Base-by-base conservation (phyloP, 345 rosid species). In the Citrus australasica region DNA sequence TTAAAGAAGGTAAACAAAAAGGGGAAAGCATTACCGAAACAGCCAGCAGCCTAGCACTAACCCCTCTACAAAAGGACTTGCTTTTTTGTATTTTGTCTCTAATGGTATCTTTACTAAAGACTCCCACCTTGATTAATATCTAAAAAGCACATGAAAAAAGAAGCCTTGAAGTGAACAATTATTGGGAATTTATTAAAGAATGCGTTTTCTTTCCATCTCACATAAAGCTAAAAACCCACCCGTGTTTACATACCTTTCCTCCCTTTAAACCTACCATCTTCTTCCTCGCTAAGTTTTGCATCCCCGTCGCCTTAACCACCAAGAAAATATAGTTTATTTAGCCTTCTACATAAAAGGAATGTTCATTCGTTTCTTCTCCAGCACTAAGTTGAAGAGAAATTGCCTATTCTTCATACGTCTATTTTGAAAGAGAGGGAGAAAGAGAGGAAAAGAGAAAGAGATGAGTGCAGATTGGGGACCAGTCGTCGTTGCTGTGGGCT, bases 381-480 rank as follows among this genome's bases (percentile, higher is more conserved):
- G 30, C 8, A 59, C 35, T 24, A 46, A 22, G 62, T 73, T 63
- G 22, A 76, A 80, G 32, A 76, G 8, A 46, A 74, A 40, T 9
- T 73, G 46, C 69, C 67, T 33, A 30, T 74, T 40, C 48, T 64
- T 64, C 74, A 30, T 6, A 32, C 53, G 27, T 28, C n/a, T 16
- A 4, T 33, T 37, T 71, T 22, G 53, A 55, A 37, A 68, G 28
- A 38, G 27, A 10, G 37, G 19, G 17, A 63, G 35, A 11, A 28
- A 62, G 19, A 10, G 40, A 28, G 35, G 55, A 7, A 6, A 25
- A 66, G 21, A 68, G 3, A 25, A 3, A 27, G 24, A 66, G 32
- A 91, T 90, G 98, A 82, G 87, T 66, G 86, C 94, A 3, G 99
- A 95, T 79, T 95, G 99, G 99, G 99, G 94, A 69, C 90, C 99